These are phyloP conservation scores for Rutidosis leptorrhynchoides DNA, from an alignment of 129 eudicot genomes.

Conservation along the genomic window DNA sequence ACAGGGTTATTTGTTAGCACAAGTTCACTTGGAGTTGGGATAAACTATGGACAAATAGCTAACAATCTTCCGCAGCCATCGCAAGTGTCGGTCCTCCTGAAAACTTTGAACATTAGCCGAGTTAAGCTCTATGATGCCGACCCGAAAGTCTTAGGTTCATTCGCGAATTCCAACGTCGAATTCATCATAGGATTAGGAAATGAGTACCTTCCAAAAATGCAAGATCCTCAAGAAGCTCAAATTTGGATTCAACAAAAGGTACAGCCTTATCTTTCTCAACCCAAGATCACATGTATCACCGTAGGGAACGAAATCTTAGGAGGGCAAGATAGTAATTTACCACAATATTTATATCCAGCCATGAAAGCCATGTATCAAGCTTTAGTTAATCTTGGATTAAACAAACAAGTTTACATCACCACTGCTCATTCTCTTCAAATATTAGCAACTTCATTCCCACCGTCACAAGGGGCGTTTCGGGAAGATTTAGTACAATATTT, in stretches of 20 bases:
- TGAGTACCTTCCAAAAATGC: constrained; percentile 63
- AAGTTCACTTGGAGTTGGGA: constrained; percentile 61
- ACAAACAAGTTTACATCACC: constrained; percentile 59
- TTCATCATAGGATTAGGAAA: constrained; percentile 83
- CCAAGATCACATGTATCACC: constrained; percentile 69
- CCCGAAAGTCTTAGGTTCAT: constrained; percentile 69
- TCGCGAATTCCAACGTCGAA: constrained; percentile 57
- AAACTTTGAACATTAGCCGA: constrained; percentile 56
- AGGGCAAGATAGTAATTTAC: constrained; percentile 43
- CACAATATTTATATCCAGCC: constrained; percentile 60
- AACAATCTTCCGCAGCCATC: constrained; percentile 73
- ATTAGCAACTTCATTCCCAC: constrained; percentile 69
- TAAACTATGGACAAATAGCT: constrained; percentile 94
- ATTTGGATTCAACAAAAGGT: constrained; percentile 73
- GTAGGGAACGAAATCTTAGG: constrained; percentile 81
- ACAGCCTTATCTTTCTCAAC: constrained; percentile 65
- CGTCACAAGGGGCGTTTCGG: constrained; percentile 72
- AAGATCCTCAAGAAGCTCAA: constrained; percentile 63
- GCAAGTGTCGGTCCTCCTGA: constrained; percentile 52
- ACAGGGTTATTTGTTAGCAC: constrained; percentile 38
- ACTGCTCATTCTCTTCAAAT: constrained; percentile 81
- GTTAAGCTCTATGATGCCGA: constrained; percentile 91
- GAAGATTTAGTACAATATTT: constrained; percentile 58
- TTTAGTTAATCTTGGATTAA: constrained; percentile 58
- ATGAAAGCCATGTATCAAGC: constrained; percentile 68